phyloP scores from a whole-genome alignment of 768 basidiomycete genomes.

The Boletus reticuloceps region DNA sequence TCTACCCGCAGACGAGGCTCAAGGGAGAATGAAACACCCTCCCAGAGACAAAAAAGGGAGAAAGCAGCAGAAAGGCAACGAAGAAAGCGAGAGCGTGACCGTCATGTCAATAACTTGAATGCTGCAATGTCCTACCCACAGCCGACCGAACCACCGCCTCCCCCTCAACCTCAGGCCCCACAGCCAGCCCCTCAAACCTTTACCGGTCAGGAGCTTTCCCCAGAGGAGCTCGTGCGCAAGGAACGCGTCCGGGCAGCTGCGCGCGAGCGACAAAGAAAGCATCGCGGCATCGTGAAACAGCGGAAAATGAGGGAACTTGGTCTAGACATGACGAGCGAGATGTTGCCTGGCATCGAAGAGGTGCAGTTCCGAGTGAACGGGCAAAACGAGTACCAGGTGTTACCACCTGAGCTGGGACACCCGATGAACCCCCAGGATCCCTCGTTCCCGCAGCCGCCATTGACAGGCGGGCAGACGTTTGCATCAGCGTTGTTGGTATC shows the following conservation, averaged over 20 bases:
- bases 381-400: conserved; percentile 39
- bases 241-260: conserved; percentile 76
- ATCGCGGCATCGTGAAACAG: conserved; percentile 74
- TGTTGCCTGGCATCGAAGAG: conserved; percentile 62
- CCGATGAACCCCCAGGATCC: conserved; percentile 49
- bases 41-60: conserved; percentile 74
- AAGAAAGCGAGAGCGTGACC: conserved; percentile 73
- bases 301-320: conserved; percentile 82
- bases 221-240: conserved; percentile 64
- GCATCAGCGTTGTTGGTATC: conserved; percentile 75
- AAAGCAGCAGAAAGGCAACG: conserved; percentile 86
- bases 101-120: conserved; percentile 39
- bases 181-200: conserved; percentile 25
- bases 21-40: conserved; percentile 71
- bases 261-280: conserved; percentile 79
- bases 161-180: conserved; percentile 32
- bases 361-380: conserved; percentile 58
- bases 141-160: conserved; percentile 31
- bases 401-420: conserved; percentile 36
- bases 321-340: conserved; percentile 76
- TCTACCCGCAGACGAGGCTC: conserved; percentile 50
- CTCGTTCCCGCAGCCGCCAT: conserved; percentile 53
- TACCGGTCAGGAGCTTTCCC: conserved; percentile 41
- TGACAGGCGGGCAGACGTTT: conserved; percentile 70
- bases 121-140: conserved; percentile 43